Conservation (phyloP, 2,329 filamentous ascomycete species). For the Aspergillus nomiae region DNA sequence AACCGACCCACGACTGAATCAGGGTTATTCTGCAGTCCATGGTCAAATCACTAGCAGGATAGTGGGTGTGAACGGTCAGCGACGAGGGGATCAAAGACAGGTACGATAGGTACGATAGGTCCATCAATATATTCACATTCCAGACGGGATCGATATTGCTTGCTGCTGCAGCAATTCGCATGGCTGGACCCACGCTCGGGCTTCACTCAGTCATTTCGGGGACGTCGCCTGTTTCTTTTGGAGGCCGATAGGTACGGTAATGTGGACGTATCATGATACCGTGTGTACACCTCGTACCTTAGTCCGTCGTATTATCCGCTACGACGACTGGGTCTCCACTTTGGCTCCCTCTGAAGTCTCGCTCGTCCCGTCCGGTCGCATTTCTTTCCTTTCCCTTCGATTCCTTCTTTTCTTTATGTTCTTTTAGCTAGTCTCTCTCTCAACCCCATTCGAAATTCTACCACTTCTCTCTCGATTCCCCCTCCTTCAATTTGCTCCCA, state of each 20-base stretch:
- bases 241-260: not conserved
- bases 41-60: not conserved
- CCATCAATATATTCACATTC: too few species aligned
- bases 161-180: not conserved
- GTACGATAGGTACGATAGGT: too few species aligned
- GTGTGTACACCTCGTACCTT: not conserved
- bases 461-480: not conserved
- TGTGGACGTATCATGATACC: not conserved
- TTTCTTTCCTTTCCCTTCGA: slow-evolving; percentile 1
- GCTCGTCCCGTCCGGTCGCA: not conserved
- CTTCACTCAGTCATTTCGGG: not conserved
- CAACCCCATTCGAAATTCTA: not conserved
- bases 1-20: too few species aligned
- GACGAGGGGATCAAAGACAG: too few species aligned
- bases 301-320: not conserved
- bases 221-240: not conserved
- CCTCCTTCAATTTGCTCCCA: not conserved
- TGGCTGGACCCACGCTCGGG: not conserved
- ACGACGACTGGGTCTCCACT: not conserved
- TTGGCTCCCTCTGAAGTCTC: not conserved
- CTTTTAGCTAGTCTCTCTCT: not conserved
- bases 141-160: not conserved
- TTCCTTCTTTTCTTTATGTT: slow-evolving; percentile 6
- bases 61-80: not conserved
- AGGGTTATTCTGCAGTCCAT: not conserved